A percentile compares a stretch with the other conserved stretches of the same genome.
phyloP scores from a whole-genome alignment of 805 yeast genomes.

The Clavispora phyllophila region DNA sequence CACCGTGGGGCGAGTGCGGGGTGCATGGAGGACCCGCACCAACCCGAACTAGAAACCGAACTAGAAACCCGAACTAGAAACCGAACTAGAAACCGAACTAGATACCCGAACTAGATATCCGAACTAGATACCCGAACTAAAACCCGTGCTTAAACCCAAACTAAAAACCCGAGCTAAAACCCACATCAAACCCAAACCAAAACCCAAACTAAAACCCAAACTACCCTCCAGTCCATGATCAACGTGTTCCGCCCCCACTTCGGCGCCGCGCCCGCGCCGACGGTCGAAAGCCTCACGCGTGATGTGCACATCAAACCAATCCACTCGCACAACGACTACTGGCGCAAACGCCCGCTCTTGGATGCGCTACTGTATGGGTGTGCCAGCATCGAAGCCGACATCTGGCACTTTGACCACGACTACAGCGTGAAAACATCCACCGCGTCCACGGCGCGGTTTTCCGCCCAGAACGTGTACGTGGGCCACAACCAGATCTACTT shows the following conservation, averaged over 20 bases:
- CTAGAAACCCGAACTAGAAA: too few species aligned
- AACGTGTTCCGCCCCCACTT: constrained; percentile 6
- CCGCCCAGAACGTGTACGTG: constrained; percentile 43
- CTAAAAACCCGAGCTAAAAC: too few species aligned
- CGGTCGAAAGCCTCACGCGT: constrained; percentile 25
- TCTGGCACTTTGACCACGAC: constrained; percentile 44
- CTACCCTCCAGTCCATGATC: constrained; percentile 10
- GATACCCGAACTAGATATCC: too few species aligned
- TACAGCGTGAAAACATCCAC: constrained; percentile 25
- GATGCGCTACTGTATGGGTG: constrained; percentile 56
- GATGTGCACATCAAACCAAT: constrained; percentile 40
- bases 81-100: too few species aligned
- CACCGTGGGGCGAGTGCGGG: too few species aligned
- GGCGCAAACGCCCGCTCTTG: constrained; percentile 53
- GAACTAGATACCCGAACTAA: too few species aligned
- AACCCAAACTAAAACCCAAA: too few species aligned
- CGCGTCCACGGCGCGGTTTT: constrained; percentile 16
- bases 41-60: too few species aligned
- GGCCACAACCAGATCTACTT: constrained; percentile 56
- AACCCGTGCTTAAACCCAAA: too few species aligned
- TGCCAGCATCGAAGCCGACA: constrained; percentile 61
- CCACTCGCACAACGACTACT: constrained; percentile 70
- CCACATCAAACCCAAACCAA: too few species aligned
- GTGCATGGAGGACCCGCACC: too few species aligned
- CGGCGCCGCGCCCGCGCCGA: neutral